Percentiles rank a stretch among this genome's conserved stretches.
Conservation (phyloP, 306 rosid genomes). For the Alnus rubra region DNA sequence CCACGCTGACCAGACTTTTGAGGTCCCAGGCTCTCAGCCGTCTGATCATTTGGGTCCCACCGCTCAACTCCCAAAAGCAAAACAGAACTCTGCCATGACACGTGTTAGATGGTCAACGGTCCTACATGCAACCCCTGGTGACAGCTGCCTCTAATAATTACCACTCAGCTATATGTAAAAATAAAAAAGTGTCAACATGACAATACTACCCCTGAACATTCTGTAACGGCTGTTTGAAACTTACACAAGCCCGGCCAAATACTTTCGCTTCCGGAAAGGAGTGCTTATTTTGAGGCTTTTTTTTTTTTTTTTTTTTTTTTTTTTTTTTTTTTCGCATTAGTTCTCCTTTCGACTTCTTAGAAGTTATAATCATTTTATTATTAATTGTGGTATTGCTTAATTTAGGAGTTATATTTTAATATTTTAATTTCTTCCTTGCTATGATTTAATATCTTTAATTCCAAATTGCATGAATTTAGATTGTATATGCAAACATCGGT, state of each 20-base stretch:
- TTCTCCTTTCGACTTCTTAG: too few relatives aligned
- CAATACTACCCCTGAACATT: conserved; percentile 5
- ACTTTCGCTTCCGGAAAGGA: background rate
- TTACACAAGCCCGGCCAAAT: background rate
- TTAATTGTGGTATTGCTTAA: too few relatives aligned
- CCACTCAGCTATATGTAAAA: background rate
- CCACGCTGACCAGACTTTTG: background rate
- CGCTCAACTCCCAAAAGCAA: background rate
- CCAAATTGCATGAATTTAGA: too few relatives aligned
- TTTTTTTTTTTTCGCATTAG: too few relatives aligned
- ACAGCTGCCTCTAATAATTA: conserved; percentile 20
- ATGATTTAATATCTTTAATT: too few relatives aligned
- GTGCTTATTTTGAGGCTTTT: background rate
- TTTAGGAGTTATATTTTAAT: too few relatives aligned
- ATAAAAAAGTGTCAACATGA: background rate
- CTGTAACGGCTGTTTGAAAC: conserved; percentile 2
- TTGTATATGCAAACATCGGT: too few relatives aligned
- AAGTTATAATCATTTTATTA: too few relatives aligned
- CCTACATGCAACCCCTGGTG: conserved; percentile 11
- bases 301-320: too few relatives aligned
- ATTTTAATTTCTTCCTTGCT: too few relatives aligned
- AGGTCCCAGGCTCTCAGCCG: conserved; percentile 2
- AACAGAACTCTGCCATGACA: background rate
- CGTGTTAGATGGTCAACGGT: conserved; percentile 27
- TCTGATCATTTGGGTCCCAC: conserved; percentile 10